Conservation (phyloP, 148 eudicot species). For the Chenopodium album region DNA sequence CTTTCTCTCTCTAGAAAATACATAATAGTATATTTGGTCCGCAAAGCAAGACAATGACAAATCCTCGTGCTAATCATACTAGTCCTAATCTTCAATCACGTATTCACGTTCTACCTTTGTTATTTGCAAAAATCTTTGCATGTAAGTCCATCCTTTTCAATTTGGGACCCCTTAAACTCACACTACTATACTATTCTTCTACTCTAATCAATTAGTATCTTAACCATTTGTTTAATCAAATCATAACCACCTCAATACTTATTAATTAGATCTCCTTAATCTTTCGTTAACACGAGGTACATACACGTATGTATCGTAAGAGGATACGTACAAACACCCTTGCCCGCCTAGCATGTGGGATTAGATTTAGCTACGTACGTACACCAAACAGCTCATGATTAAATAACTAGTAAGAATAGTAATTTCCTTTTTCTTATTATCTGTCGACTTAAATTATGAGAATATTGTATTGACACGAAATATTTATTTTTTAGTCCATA, state of each 20-base stretch:
- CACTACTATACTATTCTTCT: background rate
- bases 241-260: background rate
- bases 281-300: conserved; percentile 3
- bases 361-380: background rate
- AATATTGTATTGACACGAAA: too few relatives aligned
- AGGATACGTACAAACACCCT: background rate
- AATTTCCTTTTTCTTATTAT: too few relatives aligned
- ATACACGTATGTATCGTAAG: background rate
- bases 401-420: too few relatives aligned
- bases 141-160: conserved; percentile 15
- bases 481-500: too few relatives aligned
- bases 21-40: conserved; percentile 6
- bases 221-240: background rate
- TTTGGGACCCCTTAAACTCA: too few relatives aligned
- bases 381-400: background rate
- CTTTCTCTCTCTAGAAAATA: background rate
- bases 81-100: conserved; percentile 12
- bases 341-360: background rate
- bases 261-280: background rate
- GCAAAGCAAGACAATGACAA: conserved; percentile 18
- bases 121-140: background rate
- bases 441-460: too few relatives aligned
- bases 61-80: conserved; percentile 18
- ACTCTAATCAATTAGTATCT: background rate
- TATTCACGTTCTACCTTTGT: conserved; percentile 10